phyloP scores from a whole-genome alignment of 2,329 filamentous ascomycete species.

The Aspergillus aculeatus region DNA sequence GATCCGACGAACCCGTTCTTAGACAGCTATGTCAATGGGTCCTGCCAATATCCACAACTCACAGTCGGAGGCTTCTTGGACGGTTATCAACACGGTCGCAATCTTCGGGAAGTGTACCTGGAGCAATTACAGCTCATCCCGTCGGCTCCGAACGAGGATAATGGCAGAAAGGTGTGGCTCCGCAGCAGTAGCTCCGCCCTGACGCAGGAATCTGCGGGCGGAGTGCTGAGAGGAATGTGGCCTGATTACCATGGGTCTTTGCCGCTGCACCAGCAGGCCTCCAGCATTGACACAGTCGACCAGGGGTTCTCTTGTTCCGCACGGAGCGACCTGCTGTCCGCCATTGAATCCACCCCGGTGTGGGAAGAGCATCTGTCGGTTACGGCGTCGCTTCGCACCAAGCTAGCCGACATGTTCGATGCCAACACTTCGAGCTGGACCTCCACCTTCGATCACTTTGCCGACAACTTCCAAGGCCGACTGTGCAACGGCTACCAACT shows the following conservation, averaged over 20 bases:
- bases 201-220: slow-evolving; percentile 39
- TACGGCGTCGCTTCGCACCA: slow-evolving; percentile 29
- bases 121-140: slow-evolving; percentile 35
- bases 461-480: slow-evolving; percentile 43
- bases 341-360: slow-evolving; percentile 29
- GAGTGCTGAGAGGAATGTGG: slow-evolving; percentile 41
- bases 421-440: slow-evolving; percentile 32
- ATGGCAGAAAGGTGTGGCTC: slow-evolving; percentile 31
- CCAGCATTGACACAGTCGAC: slow-evolving; percentile 38
- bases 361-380: slow-evolving; percentile 39
- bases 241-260: slow-evolving; percentile 32
- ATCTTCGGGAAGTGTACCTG: slow-evolving; percentile 36
- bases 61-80: slow-evolving; percentile 41
- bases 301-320: slow-evolving; percentile 36
- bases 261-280: slow-evolving; percentile 39
- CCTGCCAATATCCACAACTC: slow-evolving; percentile 42
- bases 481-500: slow-evolving; percentile 42
- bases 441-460: slow-evolving; percentile 40
- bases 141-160: slow-evolving; percentile 20
- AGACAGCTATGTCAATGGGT: slow-evolving; percentile 30
- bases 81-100: slow-evolving; percentile 39
- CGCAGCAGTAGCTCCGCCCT: slow-evolving; percentile 38
- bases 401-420: slow-evolving; percentile 34
- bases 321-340: slow-evolving; percentile 21
- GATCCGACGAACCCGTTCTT: slow-evolving; percentile 38